phyloP scores from a whole-genome alignment of 352 stramenopile species.

The Pythium phragmitis region DNA sequence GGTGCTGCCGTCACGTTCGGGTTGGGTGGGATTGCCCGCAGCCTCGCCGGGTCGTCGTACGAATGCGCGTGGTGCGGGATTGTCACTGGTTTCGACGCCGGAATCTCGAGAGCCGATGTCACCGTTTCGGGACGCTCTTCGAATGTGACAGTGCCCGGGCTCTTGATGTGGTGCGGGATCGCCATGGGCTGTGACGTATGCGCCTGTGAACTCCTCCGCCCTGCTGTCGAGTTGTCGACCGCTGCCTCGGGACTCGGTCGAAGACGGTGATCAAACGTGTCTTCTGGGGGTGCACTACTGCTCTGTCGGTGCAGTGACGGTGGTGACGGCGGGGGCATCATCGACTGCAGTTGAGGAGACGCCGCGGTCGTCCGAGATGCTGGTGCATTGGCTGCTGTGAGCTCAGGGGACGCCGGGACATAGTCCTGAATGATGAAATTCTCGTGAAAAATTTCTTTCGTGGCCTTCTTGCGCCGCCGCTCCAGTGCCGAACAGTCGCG shows the following conservation, averaged over 20 bases:
- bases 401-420: slow-evolving; percentile 62
- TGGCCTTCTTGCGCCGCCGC: slow-evolving; percentile 32
- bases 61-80: slow-evolving; percentile 64
- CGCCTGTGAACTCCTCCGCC: not conserved
- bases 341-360: not conserved
- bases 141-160: slow-evolving; percentile 27
- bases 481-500: slow-evolving; percentile 52
- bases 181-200: slow-evolving; percentile 81
- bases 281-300: not conserved
- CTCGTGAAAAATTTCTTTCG: slow-evolving; percentile 58
- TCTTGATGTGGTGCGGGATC: slow-evolving; percentile 60
- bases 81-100: slow-evolving; percentile 14
- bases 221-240: slow-evolving; percentile 15
- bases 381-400: slow-evolving; percentile 13
- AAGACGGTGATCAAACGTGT: slow-evolving; percentile 25
- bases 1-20: slow-evolving; percentile 67
- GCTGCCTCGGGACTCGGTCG: slow-evolving; percentile 41
- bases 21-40: slow-evolving; percentile 46
- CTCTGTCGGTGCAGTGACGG: not conserved
- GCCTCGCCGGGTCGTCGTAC: slow-evolving; percentile 55
- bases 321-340: slow-evolving; percentile 9
- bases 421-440: slow-evolving; percentile 88
- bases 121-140: slow-evolving; percentile 30
- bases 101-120: slow-evolving; percentile 21
- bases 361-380: not conserved